Evolutionary conservation across 108 stramenopile genomes (phyloP), one percentile per base, ranked within the genome.

Genomic region (Cyclotella distinguenda): DNA sequence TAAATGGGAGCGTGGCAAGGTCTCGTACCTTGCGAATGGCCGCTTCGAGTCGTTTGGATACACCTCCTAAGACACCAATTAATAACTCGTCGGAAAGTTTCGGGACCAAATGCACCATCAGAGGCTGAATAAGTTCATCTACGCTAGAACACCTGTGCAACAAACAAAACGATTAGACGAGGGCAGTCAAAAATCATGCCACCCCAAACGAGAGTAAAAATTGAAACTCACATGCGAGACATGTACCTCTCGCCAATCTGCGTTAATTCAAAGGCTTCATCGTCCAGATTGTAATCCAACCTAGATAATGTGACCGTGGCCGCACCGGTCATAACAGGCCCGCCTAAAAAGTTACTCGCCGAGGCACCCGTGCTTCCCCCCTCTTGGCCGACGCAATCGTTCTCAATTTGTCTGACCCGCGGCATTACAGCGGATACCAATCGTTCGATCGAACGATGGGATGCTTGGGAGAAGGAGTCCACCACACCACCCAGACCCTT

Each of bases 221-320:
- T n/a, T n/a, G n/a, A 32, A 33, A 74, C 79, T 61, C 28, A 70
- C 79, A 88, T 62, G 36, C 83, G 72, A 12, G 74, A 71, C 54
- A 93, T 83, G 70, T 82, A 89, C 0, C 88, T 84, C 71, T 93
- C 86, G 47, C 86, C 80, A n/a, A 93, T 74, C 67, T 89, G 86
- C 44, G 86, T 45, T 48, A 93, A 50, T 46, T 93, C 75, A 57
- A 88, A 88, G 23, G 85, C 80, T 32, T 77, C 83, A 30, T 93
- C 91, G 44, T 93, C 86, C 59, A 93, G 52, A 44, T 93, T 72
- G 58, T 93, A 93, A 58, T 90, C 84, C 85, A 93, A 87, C 19
- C 77, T 72, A 40, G 69, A 60, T 26, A 72, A 66, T 2, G 68
- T 52, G 12, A 60, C 66, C 9, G 77, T 64, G 21, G 86, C 69